Evolutionary conservation across 2,329 filamentous ascomycete genomes (phyloP).

Genomic region (Neoascochyta sp.): DNA sequence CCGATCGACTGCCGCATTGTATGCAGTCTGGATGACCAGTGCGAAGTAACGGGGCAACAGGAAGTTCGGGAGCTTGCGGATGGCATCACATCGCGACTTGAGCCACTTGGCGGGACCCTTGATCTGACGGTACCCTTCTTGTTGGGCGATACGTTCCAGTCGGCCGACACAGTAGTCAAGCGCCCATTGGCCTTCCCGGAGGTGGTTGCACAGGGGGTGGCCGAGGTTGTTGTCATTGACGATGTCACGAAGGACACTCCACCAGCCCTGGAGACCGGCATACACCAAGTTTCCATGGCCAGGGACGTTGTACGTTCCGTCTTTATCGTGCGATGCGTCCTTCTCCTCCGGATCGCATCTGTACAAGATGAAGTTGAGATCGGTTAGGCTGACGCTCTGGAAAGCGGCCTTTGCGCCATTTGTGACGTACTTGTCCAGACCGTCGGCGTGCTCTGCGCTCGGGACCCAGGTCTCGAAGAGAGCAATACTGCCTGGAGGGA

Average conservation of each 20-base stretch:
- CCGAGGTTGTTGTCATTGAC: conserved; percentile 87
- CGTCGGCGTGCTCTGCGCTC: conserved; percentile 74
- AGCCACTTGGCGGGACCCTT: conserved; percentile 71
- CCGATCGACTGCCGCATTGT: conserved; percentile 75
- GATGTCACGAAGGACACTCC: conserved; percentile 82
- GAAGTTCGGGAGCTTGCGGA: conserved; percentile 81
- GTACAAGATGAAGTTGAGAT: conserved; percentile 90
- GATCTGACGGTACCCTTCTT: conserved; percentile 60
- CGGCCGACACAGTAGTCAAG: conserved; percentile 81
- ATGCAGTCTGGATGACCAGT: conserved; percentile 80
- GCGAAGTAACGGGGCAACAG: conserved; percentile 91
- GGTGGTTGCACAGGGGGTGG: conserved; percentile 88
- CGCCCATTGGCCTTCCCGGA: conserved; percentile 88
- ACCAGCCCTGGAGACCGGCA: conserved; percentile 97
- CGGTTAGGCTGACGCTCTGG: conserved; percentile 66
- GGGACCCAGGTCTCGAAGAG: conserved; percentile 97
- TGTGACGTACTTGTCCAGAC: conserved; percentile 82
- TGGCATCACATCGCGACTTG: conserved; percentile 76
- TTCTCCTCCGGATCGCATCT: conserved; percentile 85
- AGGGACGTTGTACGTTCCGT: conserved; percentile 88
- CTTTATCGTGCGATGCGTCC: conserved; percentile 71
- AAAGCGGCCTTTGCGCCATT: conserved; percentile 78
- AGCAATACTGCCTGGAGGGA: conserved; percentile 90
- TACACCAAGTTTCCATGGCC: conserved; percentile 83
- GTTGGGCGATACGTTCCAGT: conserved; percentile 67